Conservation (phyloP, 768 basidiomycete species). For the Kwoniella pini region DNA sequence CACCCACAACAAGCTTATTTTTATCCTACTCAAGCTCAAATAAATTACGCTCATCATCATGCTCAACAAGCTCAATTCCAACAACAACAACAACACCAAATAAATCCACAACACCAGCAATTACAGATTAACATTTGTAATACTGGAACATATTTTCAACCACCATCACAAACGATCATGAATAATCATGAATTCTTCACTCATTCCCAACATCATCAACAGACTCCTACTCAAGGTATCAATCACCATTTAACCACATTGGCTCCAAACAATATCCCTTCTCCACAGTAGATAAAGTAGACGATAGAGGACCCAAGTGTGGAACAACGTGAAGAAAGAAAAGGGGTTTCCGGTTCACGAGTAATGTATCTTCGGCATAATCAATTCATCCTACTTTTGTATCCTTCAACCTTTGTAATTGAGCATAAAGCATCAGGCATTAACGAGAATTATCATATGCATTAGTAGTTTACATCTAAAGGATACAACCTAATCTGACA, state of each 20-base stretch:
- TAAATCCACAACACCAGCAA: conserved; percentile 1
- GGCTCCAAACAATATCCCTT: conserved; percentile 12
- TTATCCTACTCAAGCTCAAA: conserved; percentile 10
- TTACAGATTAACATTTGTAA: background rate
- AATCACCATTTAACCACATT: background rate
- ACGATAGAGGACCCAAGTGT: too few relatives aligned
- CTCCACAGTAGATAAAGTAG: conserved; percentile 3
- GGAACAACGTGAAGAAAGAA: too few relatives aligned
- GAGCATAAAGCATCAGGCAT: too few relatives aligned
- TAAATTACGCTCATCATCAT: conserved; percentile 14
- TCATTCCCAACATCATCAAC: background rate
- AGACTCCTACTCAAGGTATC: background rate
- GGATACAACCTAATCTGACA: too few relatives aligned
- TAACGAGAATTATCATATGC: too few relatives aligned
- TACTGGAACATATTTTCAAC: background rate
- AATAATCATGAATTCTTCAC: background rate
- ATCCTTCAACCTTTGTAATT: too few relatives aligned
- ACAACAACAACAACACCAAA: background rate
- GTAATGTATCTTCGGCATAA: too few relatives aligned
- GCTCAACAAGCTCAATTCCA: conserved; percentile 1
- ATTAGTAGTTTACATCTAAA: too few relatives aligned
- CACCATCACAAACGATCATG: background rate
- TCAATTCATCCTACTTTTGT: too few relatives aligned
- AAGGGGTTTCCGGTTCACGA: too few relatives aligned
- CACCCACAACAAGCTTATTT: background rate